Evolutionary conservation across 257 asterid species (phyloP).

Genomic region (Solanum piurae): DNA sequence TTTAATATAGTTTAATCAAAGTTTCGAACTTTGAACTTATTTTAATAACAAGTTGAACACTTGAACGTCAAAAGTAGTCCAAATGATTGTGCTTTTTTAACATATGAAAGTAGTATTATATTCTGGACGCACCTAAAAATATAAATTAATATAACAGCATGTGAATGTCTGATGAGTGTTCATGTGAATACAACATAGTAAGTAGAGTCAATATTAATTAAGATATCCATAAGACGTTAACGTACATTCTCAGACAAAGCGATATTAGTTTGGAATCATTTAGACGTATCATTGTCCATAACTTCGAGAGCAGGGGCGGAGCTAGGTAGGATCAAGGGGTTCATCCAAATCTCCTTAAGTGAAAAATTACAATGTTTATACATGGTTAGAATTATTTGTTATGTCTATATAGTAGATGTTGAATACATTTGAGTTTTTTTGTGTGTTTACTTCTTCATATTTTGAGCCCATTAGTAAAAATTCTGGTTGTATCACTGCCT

Average conservation of each 20-base stretch:
- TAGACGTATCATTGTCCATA: background rate
- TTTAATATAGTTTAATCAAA: background rate
- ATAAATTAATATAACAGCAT: background rate
- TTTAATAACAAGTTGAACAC: background rate
- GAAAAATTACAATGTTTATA: no score
- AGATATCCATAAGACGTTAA: background rate
- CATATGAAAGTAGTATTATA: background rate
- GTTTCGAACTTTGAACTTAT: background rate
- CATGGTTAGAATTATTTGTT: no score
- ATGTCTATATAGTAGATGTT: no score
- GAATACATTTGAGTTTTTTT: no score
- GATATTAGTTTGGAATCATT: background rate
- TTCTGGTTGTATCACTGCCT: accelerated
- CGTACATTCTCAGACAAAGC: background rate
- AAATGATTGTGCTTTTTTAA: background rate
- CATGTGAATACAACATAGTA: background rate
- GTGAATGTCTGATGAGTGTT: background rate
- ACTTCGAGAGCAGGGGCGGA: background rate
- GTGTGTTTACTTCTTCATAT: no score
- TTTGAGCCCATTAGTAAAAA: background rate
- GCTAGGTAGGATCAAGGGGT: background rate
- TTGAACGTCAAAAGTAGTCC: background rate
- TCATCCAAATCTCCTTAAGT: accelerated
- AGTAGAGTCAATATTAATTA: background rate
- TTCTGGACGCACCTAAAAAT: background rate